Evolutionary conservation across 73 alveolate species (phyloP), one percentile per base, ranked within the genome.

Genomic region (Paramecium primaurelia): DNA sequence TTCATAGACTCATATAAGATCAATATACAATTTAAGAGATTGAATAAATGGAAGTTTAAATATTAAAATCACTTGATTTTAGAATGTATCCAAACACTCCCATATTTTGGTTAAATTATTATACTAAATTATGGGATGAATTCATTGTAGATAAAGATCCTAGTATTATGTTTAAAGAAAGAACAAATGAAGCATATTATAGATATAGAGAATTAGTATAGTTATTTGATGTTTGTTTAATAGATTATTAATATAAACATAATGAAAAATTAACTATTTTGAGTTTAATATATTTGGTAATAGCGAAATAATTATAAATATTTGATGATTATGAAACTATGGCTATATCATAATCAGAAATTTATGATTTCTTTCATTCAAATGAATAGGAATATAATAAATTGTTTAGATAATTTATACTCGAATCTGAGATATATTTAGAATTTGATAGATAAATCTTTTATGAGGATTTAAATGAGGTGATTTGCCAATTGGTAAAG

Each of bases 71-170:
- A 10, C 87, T 73, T 12, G 58, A 40, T 12, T 73, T 73, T 73
- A 32, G 59, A 20, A 73, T 73, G 87, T 30, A 73, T 73, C 87
- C 87, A 12, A 73, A 73, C 18, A 73, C 87, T 37, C 87, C 58
- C 60, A 34, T 73, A 8, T 73, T 73, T 73, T 73, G 87, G 87
- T 36, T 73, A 36, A 73, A 73, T 73, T 73, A 73, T 73, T 73
- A 73, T 38, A 34, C 59, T 1, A 73, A 37, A 18, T 18, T 73
- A 38, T 73, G 87, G 87, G 87, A 73, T 36, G 87, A 73, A 12
- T 73, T 36, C 59, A 32, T 73, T 8, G 20, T 12, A 1, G 60
- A 73, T 37, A 73, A 40, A 34, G 87, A 22, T n/a, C 54, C 59
- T 30, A 0, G 47, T 37, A 8, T 38, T 20, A 16, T 73, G 47